Evolutionary conservation across 2,329 filamentous ascomycete species (phyloP).

Genomic region (Pseudogymnoascus sp.): DNA sequence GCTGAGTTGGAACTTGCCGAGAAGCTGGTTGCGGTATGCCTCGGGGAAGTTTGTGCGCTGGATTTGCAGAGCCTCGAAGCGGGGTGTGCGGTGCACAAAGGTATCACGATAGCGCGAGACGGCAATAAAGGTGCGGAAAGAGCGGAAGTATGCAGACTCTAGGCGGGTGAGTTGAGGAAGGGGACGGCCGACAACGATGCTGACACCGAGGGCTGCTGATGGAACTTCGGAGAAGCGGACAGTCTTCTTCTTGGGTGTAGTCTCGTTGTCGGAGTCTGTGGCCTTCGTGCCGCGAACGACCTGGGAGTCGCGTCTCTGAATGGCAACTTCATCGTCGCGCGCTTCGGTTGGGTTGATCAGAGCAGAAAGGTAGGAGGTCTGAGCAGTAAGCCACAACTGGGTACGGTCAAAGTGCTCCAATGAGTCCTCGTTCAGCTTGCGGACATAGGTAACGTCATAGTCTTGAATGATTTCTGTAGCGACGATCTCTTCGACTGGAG

Average conservation of each 20-base stretch:
- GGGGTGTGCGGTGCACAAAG: constrained; percentile 75
- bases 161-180: constrained; percentile 44
- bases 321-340: constrained; percentile 24
- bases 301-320: constrained; percentile 22
- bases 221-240: constrained; percentile 60
- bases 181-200: constrained; percentile 33
- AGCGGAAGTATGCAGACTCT: constrained; percentile 80
- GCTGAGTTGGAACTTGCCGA: constrained; percentile 75
- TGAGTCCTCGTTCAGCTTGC: constrained; percentile 62
- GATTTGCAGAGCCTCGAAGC: constrained; percentile 83
- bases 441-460: constrained; percentile 67
- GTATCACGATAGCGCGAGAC: constrained; percentile 61
- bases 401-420: constrained; percentile 76
- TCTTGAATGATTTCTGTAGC: constrained; percentile 59
- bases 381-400: constrained; percentile 75
- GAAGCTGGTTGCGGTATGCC: constrained; percentile 69
- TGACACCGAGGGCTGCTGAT: constrained; percentile 11
- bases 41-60: constrained; percentile 66
- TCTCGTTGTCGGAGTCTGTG: constrained; percentile 19
- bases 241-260: constrained; percentile 55
- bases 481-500: constrained; percentile 42
- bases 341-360: constrained; percentile 50
- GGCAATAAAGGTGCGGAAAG: constrained; percentile 68
- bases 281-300: constrained; percentile 7
- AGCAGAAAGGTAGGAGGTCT: constrained; percentile 66